phyloP scores from a whole-genome alignment of 1,284 basidiomycete genomes.

The Chalciporus sp. region DNA sequence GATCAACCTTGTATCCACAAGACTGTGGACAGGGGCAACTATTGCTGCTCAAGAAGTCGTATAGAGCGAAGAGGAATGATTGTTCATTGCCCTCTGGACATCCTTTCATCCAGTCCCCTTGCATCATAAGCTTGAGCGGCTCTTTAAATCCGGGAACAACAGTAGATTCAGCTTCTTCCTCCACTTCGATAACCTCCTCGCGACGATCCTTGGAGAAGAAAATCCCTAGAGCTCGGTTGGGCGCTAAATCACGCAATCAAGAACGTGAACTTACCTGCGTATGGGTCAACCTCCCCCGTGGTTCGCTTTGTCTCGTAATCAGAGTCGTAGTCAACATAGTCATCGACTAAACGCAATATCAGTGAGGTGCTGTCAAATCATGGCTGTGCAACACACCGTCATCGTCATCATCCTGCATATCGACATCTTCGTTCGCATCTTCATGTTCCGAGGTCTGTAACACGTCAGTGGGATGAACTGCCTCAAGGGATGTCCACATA shows the following conservation, averaged over 20 bases:
- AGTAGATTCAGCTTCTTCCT: slow-evolving; percentile 70
- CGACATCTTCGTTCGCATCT: slow-evolving; percentile 42
- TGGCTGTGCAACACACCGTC: slow-evolving; percentile 43
- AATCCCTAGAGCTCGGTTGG: slow-evolving; percentile 54
- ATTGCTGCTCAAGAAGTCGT: slow-evolving; percentile 69
- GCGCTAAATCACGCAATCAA: not conserved
- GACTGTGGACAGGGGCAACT: slow-evolving; percentile 69
- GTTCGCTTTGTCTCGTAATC: slow-evolving; percentile 59
- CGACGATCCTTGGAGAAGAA: slow-evolving; percentile 91
- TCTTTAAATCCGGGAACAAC: slow-evolving; percentile 47
- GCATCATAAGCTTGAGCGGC: slow-evolving; percentile 70
- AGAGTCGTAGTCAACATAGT: slow-evolving; percentile 77
- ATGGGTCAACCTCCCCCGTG: slow-evolving; percentile 72
- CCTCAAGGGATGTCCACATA: slow-evolving; percentile 14
- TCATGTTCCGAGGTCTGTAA: slow-evolving; percentile 58
- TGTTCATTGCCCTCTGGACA: slow-evolving; percentile 93
- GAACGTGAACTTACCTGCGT: slow-evolving; percentile 59
- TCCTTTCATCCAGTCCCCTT: slow-evolving; percentile 96
- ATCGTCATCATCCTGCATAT: slow-evolving; percentile 55
- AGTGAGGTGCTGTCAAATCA: slow-evolving; percentile 12
- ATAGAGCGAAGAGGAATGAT: slow-evolving; percentile 82
- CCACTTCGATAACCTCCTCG: slow-evolving; percentile 84
- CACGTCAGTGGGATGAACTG: slow-evolving; percentile 5
- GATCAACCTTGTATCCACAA: slow-evolving; percentile 61
- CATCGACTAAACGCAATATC: slow-evolving; percentile 41